Evolutionary conservation across 164 flowering plant genomes (phyloP), one percentile per base, ranked within the genome.

Genomic region (Aristolochia californica): DNA sequence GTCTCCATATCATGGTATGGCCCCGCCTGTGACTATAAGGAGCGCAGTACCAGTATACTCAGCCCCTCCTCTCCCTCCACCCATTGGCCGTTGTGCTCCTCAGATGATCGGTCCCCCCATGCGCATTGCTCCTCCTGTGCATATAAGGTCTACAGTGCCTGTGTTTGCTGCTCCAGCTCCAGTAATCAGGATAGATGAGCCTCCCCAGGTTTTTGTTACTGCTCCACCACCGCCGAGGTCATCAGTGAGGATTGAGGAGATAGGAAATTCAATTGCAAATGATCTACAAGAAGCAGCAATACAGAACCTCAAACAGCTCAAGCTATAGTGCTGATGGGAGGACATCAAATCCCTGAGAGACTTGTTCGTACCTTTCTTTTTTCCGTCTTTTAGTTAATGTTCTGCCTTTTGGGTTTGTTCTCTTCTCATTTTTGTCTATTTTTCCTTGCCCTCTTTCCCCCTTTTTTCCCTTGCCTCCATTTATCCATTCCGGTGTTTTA

Each of bases 11-110:
- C 78, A 71, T 55, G 73, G 87, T 12, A 62, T 83, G 55, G 97
- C 98, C 45, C 97, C 82, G 1, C 85, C 98, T 56, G 97, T 93
- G 61, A 83, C 91, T 4, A 74, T 87, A 52, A 82, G 98, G 69
- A 87, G 76, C 17, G 77, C 84, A 24, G 74, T 84, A 25, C 98
- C 98, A 40, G 85, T 79, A 48, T 87, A 74, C 73, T 80, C 97
- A 24, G 84, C 98, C 27, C 91, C 91, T 7, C 89, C 80, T 12
- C 67, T 62, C 20, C 83, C 79, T 12, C 74, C 72, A 44, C 76
- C 81, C 18, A 20, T 66, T 18, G 51, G 55, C 11, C 57, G 49
- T 24, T 50, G 54, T 50, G 57, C 73, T 23, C 65, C 78, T 43
- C 82, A 53, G 30, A 62, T 74, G 48, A 69, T 83, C 68, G 77